phyloP scores from a whole-genome alignment of 2,329 filamentous ascomycete genomes.

The Leptosphaerulina australis region DNA sequence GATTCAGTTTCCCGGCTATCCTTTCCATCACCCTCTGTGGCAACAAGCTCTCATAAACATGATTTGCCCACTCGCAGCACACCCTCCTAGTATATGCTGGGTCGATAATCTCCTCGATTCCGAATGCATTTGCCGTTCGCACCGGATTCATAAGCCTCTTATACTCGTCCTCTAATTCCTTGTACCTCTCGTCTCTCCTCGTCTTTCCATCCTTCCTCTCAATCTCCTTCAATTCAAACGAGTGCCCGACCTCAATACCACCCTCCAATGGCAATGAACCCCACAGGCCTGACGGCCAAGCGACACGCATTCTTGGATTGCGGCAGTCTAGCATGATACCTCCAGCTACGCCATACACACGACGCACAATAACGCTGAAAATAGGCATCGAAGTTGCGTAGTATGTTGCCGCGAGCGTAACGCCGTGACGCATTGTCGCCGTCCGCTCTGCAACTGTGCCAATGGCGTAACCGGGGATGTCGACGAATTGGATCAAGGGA shows the following conservation, averaged over 20 bases:
- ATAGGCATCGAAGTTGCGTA: slow-evolving; percentile 67
- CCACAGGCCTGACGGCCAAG: slow-evolving; percentile 69
- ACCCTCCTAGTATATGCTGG: slow-evolving; percentile 64
- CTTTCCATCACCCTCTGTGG: slow-evolving; percentile 56
- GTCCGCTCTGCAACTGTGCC: slow-evolving; percentile 67
- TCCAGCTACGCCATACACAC: slow-evolving; percentile 68
- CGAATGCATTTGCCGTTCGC: slow-evolving; percentile 67
- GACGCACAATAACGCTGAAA: slow-evolving; percentile 66
- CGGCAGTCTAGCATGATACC: slow-evolving; percentile 68
- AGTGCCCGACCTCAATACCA: slow-evolving; percentile 68
- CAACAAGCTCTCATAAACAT: slow-evolving; percentile 62
- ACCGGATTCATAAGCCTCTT: slow-evolving; percentile 68
- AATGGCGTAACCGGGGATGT: slow-evolving; percentile 66
- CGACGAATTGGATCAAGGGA: slow-evolving; percentile 67
- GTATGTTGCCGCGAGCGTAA: slow-evolving; percentile 66
- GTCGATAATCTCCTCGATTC: slow-evolving; percentile 69
- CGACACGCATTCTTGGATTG: slow-evolving; percentile 65
- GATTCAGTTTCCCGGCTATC: slow-evolving; percentile 45
- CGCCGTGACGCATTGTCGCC: slow-evolving; percentile 69
- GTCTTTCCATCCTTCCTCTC: slow-evolving; percentile 59
- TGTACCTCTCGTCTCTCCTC: slow-evolving; percentile 57
- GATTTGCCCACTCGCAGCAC: slow-evolving; percentile 61
- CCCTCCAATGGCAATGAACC: slow-evolving; percentile 67
- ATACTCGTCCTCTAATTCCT: slow-evolving; percentile 66
- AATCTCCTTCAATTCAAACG: slow-evolving; percentile 62